phyloP scores from a whole-genome alignment of 345 rosid species.

The Boechera retrofracta region DNA sequence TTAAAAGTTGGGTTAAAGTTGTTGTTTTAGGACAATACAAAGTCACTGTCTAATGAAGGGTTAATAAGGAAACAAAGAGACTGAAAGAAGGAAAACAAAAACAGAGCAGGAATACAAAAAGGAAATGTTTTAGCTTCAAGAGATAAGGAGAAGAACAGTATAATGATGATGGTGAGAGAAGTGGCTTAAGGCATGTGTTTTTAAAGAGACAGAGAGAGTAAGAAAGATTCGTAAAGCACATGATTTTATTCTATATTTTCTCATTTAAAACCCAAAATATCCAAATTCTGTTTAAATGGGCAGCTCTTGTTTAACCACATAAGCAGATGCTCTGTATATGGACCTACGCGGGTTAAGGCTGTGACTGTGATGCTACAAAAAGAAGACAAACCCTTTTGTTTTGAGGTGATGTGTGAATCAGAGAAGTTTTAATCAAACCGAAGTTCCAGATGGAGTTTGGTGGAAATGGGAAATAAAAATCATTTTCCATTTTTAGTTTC shows the following conservation, averaged over 20 bases:
- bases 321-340: conserved; percentile 45
- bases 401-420: conserved; percentile 24
- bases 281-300: conserved; percentile 21
- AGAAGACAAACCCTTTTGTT: conserved; percentile 27
- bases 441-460: conserved; percentile 1
- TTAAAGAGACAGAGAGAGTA: conserved; percentile 29
- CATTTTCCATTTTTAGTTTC: conserved; percentile 20
- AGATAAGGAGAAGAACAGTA: conserved; percentile 28
- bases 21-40: conserved; percentile 5
- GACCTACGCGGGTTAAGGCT: conserved; percentile 37
- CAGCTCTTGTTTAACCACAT: conserved; percentile 45
- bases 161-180: conserved; percentile 27
- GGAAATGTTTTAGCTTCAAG: background rate
- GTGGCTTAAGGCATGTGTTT: conserved; percentile 26
- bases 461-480: conserved; percentile 4
- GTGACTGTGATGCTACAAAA: conserved; percentile 38
- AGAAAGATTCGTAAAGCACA: conserved; percentile 47
- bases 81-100: background rate
- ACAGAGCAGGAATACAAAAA: conserved; percentile 2
- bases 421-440: background rate
- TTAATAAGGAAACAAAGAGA: background rate
- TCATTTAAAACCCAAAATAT: conserved; percentile 26
- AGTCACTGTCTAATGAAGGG: background rate
- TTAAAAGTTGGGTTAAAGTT: background rate
- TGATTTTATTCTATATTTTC: conserved; percentile 38